Base-by-base conservation (phyloP, 805 yeast species). In the Monosporozyma servazzii region DNA sequence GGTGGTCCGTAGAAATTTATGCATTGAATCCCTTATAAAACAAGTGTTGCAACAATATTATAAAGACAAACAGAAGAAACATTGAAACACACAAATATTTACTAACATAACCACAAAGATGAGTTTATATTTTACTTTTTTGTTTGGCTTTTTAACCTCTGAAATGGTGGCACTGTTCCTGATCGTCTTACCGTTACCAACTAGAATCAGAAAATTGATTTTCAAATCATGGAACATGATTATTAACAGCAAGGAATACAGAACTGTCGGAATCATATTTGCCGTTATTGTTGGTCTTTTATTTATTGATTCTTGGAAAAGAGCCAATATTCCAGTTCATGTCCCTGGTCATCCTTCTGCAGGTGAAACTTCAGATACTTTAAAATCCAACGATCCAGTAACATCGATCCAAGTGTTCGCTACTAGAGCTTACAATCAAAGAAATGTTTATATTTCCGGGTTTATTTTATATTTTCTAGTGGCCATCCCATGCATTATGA, bases 401-500 rank as follows among this genome's bases (percentile, higher is more conserved):
- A 68, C 75, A 45, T 71, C 75, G 42, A 66, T 71, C 39, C 84
- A 81, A 21, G 76, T 73, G 54, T 65, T 79, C 56, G 86, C 84
- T 5, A 70, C 78, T 46, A 77, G 81, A 54, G 81, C 82, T 52
- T 81, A 80, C 58, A 74, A 81, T 40, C 86, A 81, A 63, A 72
- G 87, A 61, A 81, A 81, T 56, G 70, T 79, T 42, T 81, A 81
- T 62, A 72, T 81, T 50, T 75, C 81, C 15, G 87, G 86, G 8
- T 83, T 82, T 8, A 81, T 80, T 4, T 64, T 81, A 53, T 81
- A 78, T 64, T 73, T 79, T 58, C 71, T 69, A 52, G 56, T 81
- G 47, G 78, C 82, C 9, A 80, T 80, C 51, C 74, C 72, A 37
- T 79, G 83, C 0, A 78, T 80, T 46, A 68, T 76, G 56, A 73